Base-by-base conservation (phyloP, 148 eudicot species). In the Beta vulgaris region DNA sequence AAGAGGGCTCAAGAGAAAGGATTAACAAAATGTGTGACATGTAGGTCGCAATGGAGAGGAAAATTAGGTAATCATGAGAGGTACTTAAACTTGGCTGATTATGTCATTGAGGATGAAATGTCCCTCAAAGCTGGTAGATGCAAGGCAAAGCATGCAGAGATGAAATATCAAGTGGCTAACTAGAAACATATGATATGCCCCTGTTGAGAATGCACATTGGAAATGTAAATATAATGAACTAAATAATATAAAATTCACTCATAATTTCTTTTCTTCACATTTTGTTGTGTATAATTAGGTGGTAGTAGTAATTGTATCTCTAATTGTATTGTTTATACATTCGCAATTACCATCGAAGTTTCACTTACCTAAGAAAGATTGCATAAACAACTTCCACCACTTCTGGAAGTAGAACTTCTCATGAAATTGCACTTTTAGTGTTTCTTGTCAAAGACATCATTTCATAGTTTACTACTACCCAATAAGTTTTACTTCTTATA, bases 11-110 rank as follows among this genome's bases (percentile, higher is more conserved):
- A 83, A 42, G 60, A 86, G 66, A 84, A 91, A 55, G 81, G 93
- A 59, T 83, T 88, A 0, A 71, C 81, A 0, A 90, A 86, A 7
- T 94, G 98, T 48, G 97, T 94, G 69, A 86, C 92, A 16, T 94
- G 98, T 68, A 81, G 98, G 42, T 88, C 97, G 1, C 78, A 81
- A 74, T 90, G 92, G 91, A 81, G 84, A 26, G 73, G 79, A 26
- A 51, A 71, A n/a, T n/a, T n/a, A 4, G 77, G 83, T 0, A 83
- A 84, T 14, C 84, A 81, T 36, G 88, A 86, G 32, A 79, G 75
- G 77, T 92, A 92, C 66, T 55, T 92, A 68, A 90, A 92, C 54
- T 75, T 92, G 44, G 80, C 87, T 15, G 87, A 88, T 26, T 88
- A 77, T 82, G 59, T 73, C 43, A 78, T 59, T 55, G 80, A 81